phyloP scores from a whole-genome alignment of 2,329 filamentous ascomycete genomes.

The Apiospora koreana region DNA sequence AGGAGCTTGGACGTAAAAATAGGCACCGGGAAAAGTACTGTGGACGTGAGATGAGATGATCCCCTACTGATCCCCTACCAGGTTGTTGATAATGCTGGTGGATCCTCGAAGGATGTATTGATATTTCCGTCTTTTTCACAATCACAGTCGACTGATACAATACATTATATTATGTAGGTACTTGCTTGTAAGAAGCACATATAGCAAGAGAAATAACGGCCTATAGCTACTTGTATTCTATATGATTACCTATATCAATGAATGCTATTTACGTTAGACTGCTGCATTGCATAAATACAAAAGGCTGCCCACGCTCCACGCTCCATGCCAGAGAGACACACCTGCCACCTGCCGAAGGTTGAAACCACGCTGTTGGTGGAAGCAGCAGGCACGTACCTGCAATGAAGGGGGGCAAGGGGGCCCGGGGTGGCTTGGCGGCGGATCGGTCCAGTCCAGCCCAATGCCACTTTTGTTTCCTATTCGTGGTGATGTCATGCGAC shows the following conservation, averaged over 20 bases:
- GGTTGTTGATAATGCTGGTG: background rate
- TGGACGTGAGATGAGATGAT: constrained; percentile 1
- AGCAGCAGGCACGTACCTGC: background rate
- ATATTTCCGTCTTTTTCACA: background rate
- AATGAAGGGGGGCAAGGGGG: background rate
- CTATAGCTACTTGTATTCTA: too few species aligned
- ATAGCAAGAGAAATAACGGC: too few species aligned
- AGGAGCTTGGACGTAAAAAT: background rate
- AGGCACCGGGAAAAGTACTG: background rate
- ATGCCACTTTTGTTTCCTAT: constrained; percentile 1
- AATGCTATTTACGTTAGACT: background rate
- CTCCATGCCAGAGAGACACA: too few species aligned
- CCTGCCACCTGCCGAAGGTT: background rate
- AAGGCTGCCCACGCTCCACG: background rate
- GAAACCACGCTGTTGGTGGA: background rate
- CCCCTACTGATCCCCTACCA: background rate
- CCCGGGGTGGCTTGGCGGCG: background rate
- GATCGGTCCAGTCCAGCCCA: background rate
- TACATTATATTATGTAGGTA: too few species aligned
- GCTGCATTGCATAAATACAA: background rate
- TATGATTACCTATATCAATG: too few species aligned
- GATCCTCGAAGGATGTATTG: background rate
- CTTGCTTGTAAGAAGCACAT: too few species aligned
- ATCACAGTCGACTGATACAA: background rate
- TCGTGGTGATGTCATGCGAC: background rate